phyloP scores from a whole-genome alignment of 192 early-diverging fungal species.

The Physocladia obscura region DNA sequence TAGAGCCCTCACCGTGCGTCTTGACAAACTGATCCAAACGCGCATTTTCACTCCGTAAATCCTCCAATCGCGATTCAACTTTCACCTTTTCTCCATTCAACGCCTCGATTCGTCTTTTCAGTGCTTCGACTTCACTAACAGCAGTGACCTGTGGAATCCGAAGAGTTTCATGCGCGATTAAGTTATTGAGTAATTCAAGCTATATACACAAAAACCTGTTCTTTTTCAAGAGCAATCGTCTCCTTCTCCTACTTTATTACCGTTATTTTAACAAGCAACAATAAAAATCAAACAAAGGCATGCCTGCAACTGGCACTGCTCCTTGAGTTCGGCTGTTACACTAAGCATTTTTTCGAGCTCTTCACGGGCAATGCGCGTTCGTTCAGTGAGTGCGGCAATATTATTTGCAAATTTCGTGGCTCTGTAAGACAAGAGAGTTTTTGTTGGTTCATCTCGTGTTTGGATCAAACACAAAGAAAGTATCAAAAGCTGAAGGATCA shows the following conservation, averaged over 20 bases:
- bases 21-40: conserved; percentile 36
- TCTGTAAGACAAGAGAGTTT: too few relatives aligned
- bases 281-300: too few relatives aligned
- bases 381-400: conserved; percentile 34
- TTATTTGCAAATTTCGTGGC: conserved; percentile 27
- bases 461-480: too few relatives aligned
- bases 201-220: too few relatives aligned
- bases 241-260: conserved; percentile 15
- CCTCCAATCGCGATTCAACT: conserved; percentile 37
- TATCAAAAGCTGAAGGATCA: too few relatives aligned
- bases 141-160: conserved; percentile 25
- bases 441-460: too few relatives aligned
- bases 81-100: conserved; percentile 36
- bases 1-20: conserved; percentile 12
- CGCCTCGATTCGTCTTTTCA: conserved; percentile 32
- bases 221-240: not conserved
- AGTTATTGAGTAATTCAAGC: too few relatives aligned
- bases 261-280: not conserved
- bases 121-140: conserved; percentile 34
- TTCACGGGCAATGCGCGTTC: conserved; percentile 36
- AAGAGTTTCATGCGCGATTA: too few relatives aligned
- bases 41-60: conserved; percentile 40
- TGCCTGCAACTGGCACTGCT: conserved; percentile 36
- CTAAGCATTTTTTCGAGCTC: conserved; percentile 32
- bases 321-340: conserved; percentile 32